These are phyloP conservation scores for Perkinsus olseni DNA, from an alignment of 169 alveolate species.

Conservation along the genomic window DNA sequence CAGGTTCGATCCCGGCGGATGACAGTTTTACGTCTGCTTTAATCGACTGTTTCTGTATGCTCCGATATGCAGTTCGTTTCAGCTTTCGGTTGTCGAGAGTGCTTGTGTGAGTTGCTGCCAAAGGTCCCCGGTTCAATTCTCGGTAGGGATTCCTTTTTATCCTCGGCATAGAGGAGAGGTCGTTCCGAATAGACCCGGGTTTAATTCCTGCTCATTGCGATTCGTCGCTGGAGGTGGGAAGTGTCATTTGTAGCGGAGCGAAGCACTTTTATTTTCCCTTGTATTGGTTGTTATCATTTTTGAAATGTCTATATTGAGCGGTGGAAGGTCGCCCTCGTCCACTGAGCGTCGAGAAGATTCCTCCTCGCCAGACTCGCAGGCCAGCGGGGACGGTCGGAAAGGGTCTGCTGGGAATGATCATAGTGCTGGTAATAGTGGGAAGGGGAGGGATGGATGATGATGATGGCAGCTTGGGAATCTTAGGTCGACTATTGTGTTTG, in stretches of 20 bases:
- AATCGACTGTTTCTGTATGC: too few relatives aligned
- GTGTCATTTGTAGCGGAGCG: background rate
- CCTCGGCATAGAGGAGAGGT: background rate
- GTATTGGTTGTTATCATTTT: background rate
- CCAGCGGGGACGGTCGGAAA: background rate
- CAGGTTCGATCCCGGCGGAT: background rate
- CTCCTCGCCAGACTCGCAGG: background rate
- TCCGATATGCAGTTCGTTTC: too few relatives aligned
- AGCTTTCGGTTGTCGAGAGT: too few relatives aligned
- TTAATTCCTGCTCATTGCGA: too few relatives aligned
- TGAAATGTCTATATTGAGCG: background rate
- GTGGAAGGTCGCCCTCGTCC: background rate
- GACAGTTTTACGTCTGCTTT: background rate
- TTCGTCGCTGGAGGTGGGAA: too few relatives aligned
- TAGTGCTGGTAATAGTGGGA: background rate
- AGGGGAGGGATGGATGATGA: too few relatives aligned
- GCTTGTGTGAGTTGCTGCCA: too few relatives aligned
- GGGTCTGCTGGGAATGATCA: background rate
- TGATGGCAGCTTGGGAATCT: too few relatives aligned
- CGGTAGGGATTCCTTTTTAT: background rate
- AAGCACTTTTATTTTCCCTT: background rate
- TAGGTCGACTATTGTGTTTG: too few relatives aligned
- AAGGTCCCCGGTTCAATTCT: background rate
- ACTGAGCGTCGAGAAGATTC: background rate
- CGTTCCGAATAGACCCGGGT: too few relatives aligned